Percentiles rank a stretch among this genome's conserved stretches.
phyloP scores from a whole-genome alignment of 2,329 filamentous ascomycete genomes.

The Metarhizium guizhouense region DNA sequence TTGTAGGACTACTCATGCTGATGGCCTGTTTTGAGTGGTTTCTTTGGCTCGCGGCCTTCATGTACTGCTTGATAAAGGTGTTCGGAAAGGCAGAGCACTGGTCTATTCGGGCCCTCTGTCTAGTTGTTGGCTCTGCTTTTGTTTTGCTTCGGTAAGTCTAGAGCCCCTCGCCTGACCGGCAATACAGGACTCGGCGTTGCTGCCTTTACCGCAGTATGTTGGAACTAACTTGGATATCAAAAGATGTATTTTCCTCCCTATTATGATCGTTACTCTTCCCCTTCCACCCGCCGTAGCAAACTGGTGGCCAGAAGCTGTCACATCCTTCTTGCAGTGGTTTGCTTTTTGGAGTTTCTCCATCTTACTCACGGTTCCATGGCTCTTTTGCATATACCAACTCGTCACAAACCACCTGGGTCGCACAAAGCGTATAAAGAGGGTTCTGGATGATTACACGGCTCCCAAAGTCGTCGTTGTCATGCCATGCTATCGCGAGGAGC shows the following conservation, averaged over 20 bases:
- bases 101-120: slow-evolving; percentile 70
- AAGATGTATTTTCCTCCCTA: slow-evolving; percentile 77
- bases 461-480: slow-evolving; percentile 95
- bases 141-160: slow-evolving; percentile 58
- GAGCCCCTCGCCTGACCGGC: background rate
- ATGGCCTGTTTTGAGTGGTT: slow-evolving; percentile 89
- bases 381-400: slow-evolving; percentile 86
- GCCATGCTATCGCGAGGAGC: slow-evolving; percentile 92
- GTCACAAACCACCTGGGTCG: slow-evolving; percentile 81
- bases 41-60: slow-evolving; percentile 85
- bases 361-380: slow-evolving; percentile 80
- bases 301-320: slow-evolving; percentile 62
- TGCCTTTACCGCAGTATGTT: background rate
- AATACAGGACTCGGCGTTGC: background rate
- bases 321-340: slow-evolving; percentile 78
- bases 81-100: slow-evolving; percentile 84
- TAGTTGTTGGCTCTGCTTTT: slow-evolving; percentile 67
- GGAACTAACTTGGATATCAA: slow-evolving; percentile 5
- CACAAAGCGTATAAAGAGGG: slow-evolving; percentile 70
- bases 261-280: slow-evolving; percentile 89
- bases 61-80: slow-evolving; percentile 85
- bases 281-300: slow-evolving; percentile 63
- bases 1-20: slow-evolving; percentile 74
- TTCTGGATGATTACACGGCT: slow-evolving; percentile 74
- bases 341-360: slow-evolving; percentile 89